Evolutionary conservation across 495 filamentous ascomycete species (phyloP).

Genomic region (Achaetomiella virescens): DNA sequence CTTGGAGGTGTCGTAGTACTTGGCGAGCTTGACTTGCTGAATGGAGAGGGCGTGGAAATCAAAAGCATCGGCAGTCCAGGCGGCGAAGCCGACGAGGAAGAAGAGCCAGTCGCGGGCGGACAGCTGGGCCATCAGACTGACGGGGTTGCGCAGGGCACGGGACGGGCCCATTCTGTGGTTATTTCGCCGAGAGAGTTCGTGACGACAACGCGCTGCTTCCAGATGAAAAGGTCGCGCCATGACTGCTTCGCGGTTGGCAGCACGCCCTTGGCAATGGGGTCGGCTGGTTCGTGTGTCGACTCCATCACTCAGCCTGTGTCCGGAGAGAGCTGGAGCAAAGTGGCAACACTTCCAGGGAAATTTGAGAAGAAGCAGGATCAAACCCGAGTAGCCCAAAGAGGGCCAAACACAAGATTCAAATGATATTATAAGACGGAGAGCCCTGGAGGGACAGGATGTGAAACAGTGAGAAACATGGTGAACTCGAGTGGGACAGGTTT

Average conservation of each 20-base stretch:
- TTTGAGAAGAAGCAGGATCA: not conserved
- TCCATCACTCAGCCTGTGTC: constrained; percentile 14
- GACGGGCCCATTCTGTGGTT: constrained; percentile 53
- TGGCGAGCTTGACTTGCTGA: constrained; percentile 60
- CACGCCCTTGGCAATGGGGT: constrained; percentile 54
- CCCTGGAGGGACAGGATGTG: not conserved
- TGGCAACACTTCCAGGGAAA: not conserved
- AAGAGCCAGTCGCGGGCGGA: constrained; percentile 53
- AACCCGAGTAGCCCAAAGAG: not conserved
- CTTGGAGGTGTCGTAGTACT: constrained; percentile 57
- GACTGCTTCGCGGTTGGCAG: constrained; percentile 53
- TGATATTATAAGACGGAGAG: not conserved
- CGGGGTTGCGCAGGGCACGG: constrained; percentile 56
- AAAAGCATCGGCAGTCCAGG: constrained; percentile 67
- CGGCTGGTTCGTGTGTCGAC: constrained; percentile 43
- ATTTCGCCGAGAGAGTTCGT: constrained; percentile 52
- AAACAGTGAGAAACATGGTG: not conserved
- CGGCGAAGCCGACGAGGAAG: constrained; percentile 56
- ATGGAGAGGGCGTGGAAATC: constrained; percentile 75
- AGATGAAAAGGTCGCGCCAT: constrained; percentile 57
- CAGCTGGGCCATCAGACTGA: constrained; percentile 54
- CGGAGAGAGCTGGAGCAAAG: not conserved
- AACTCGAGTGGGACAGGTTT: not conserved
- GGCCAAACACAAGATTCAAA: not conserved
- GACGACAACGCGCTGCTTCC: constrained; percentile 60